A percentile compares a stretch with the other conserved stretches of the same genome.
These are phyloP conservation scores for Saccharomycopsis lassenensis DNA, from an alignment of 805 yeast species.

Conservation along the genomic window DNA sequence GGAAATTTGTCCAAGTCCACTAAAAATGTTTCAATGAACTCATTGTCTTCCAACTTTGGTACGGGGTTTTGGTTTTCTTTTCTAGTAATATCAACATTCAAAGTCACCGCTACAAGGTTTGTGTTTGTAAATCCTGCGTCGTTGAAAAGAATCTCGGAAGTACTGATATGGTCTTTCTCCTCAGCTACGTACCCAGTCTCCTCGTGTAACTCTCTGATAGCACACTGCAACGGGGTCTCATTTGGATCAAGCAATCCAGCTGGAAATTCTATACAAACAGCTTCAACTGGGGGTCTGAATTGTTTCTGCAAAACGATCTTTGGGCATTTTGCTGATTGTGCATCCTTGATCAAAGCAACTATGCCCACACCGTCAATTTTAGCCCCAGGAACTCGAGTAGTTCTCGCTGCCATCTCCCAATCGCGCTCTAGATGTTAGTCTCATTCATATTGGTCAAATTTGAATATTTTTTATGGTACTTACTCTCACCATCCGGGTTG, in stretches of 20 bases:
- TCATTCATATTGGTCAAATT: too few species aligned
- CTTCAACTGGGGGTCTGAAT: constrained; percentile 85
- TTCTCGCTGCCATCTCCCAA: constrained; percentile 87
- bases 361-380: constrained; percentile 88
- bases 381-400: constrained; percentile 53
- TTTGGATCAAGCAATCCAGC: constrained; percentile 88
- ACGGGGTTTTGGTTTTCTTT: constrained; percentile 58
- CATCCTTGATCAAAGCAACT: constrained; percentile 45
- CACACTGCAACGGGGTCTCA: constrained; percentile 69
- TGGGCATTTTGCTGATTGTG: constrained; percentile 21
- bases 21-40: constrained; percentile 81
- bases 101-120: constrained; percentile 67
- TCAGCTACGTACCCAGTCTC: constrained; percentile 88
- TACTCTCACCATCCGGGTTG: constrained; percentile 55
- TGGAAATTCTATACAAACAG: constrained; percentile 86
- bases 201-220: constrained; percentile 77
- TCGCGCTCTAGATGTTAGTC: constrained; percentile 32
- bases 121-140: constrained; percentile 92
- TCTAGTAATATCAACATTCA: constrained; percentile 60
- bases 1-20: constrained; percentile 54
- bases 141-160: constrained; percentile 43
- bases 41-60: constrained; percentile 78
- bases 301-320: constrained; percentile 67
- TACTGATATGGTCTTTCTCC: constrained; percentile 26
- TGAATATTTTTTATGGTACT: too few species aligned